phyloP scores from a whole-genome alignment of 169 alveolate genomes.

The Eimeria falciformis region DNA sequence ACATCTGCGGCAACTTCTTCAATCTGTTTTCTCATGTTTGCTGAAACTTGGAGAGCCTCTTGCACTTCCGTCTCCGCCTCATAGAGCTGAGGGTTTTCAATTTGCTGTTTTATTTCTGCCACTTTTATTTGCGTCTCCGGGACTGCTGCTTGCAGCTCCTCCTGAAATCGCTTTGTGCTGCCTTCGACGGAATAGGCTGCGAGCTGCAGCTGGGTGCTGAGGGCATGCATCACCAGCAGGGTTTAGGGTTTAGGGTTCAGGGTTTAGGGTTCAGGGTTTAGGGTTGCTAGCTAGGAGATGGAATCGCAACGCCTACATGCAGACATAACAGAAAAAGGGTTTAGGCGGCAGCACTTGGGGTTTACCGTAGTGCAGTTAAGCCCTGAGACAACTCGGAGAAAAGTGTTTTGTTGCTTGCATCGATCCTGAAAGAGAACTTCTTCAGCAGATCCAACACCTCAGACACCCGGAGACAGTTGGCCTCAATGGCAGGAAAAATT shows the following conservation, averaged over 20 bases:
- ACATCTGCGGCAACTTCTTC: conserved; percentile 33
- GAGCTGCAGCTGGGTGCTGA: conserved; percentile 74
- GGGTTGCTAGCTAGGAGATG: not conserved
- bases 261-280: conserved; percentile 22
- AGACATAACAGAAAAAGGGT: no score
- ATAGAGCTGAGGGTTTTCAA: not conserved
- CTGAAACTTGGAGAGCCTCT: not conserved
- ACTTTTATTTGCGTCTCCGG: conserved; percentile 2
- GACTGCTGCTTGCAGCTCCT: conserved; percentile 59
- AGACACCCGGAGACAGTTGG: conserved; percentile 4
- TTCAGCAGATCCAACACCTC: conserved; percentile 68
- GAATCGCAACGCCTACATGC: no score
- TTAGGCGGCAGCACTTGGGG: conserved; percentile 6
- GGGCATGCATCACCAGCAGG: not conserved
- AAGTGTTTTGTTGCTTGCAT: conserved; percentile 7
- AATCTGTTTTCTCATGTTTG: conserved; percentile 19
- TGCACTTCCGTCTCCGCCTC: not conserved
- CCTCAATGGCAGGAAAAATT: conserved; percentile 10
- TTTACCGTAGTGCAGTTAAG: conserved; percentile 55
- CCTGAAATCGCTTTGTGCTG: conserved; percentile 51
- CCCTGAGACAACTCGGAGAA: conserved; percentile 66
- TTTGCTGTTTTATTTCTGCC: not conserved
- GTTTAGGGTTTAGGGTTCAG: conserved; percentile 42
- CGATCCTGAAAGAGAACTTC: conserved; percentile 18
- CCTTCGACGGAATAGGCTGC: conserved; percentile 55